phyloP scores from a whole-genome alignment of 1,139 yeast species.

The Nematodospora anomalae region DNA sequence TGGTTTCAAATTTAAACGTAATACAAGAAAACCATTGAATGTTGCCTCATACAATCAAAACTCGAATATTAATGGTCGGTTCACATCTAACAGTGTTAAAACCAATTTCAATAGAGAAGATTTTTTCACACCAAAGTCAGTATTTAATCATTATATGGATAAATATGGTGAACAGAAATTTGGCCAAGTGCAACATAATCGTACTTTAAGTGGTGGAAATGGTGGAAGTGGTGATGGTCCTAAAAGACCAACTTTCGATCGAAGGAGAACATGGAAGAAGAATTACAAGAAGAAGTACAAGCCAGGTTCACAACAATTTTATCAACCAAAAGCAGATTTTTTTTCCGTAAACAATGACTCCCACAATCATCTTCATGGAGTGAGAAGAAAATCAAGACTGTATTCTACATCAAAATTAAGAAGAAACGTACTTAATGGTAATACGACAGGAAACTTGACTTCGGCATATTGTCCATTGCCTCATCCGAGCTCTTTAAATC shows the following conservation, averaged over 20 bases:
- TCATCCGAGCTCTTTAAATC: slow-evolving; percentile 5
- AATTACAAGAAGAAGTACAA: slow-evolving; percentile 21
- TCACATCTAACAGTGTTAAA: slow-evolving; percentile 16
- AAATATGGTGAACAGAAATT: slow-evolving; percentile 52
- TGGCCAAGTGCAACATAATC: slow-evolving; percentile 42
- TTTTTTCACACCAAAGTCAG: slow-evolving; percentile 76
- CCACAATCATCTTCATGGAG: slow-evolving; percentile 16
- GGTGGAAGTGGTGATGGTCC: slow-evolving; percentile 21
- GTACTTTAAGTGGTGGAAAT: slow-evolving; percentile 62
- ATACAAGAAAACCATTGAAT: slow-evolving; percentile 61
- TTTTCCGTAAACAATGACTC: slow-evolving; percentile 16
- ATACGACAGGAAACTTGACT: slow-evolving; percentile 4
- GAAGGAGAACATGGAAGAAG: slow-evolving; percentile 34
- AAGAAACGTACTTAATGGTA: slow-evolving; percentile 9
- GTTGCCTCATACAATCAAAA: slow-evolving; percentile 53
- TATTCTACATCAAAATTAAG: slow-evolving; percentile 30
- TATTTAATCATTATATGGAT: slow-evolving; percentile 68
- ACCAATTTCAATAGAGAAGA: slow-evolving; percentile 61
- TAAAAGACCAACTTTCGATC: slow-evolving; percentile 15
- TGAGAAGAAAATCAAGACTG: slow-evolving; percentile 29
- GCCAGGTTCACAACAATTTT: slow-evolving; percentile 11
- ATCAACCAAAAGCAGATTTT: slow-evolving; percentile 5
- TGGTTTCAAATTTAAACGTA: slow-evolving; percentile 41
- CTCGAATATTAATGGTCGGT: slow-evolving; percentile 24
- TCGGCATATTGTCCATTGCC: slow-evolving; percentile 9